These are phyloP conservation scores for Prunus yedoensis DNA, from an alignment of 331 rosid species.

Conservation along the genomic window DNA sequence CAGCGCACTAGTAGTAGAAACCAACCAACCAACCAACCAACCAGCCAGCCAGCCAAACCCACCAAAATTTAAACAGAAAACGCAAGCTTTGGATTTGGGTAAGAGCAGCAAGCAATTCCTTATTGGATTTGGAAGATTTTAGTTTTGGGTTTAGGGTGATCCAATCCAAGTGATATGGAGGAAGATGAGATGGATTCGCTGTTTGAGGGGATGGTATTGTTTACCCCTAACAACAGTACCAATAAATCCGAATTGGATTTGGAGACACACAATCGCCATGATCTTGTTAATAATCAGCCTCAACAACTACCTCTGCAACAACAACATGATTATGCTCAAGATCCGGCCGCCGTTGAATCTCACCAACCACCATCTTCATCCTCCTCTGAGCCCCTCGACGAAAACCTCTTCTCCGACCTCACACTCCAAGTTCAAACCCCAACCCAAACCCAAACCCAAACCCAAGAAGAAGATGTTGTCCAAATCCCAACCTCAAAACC, in stretches of 20 bases:
- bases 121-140: too few species aligned
- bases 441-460: not conserved
- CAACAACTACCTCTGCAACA: too few species aligned
- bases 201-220: slow-evolving; percentile 78
- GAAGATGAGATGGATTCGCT: slow-evolving; percentile 63
- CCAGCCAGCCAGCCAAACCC: too few species aligned
- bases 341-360: not conserved
- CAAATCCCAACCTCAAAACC: not conserved
- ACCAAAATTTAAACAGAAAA: too few species aligned
- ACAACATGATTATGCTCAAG: not conserved
- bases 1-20: too few species aligned
- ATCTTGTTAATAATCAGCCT: not conserved
- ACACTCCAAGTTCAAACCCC: slow-evolving; percentile 38
- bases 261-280: slow-evolving; percentile 9
- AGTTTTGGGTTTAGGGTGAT: too few species aligned
- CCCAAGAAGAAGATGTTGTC: not conserved
- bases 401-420: slow-evolving; percentile 79
- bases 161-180: not conserved
- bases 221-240: slow-evolving; percentile 34
- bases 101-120: too few species aligned
- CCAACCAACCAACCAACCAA: too few species aligned
- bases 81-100: too few species aligned
- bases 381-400: slow-evolving; percentile 64
- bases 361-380: not conserved
- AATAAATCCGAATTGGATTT: slow-evolving; percentile 22